Evolutionary conservation across 495 filamentous ascomycete genomes (phyloP).

Genomic region (Cercophora scortea): DNA sequence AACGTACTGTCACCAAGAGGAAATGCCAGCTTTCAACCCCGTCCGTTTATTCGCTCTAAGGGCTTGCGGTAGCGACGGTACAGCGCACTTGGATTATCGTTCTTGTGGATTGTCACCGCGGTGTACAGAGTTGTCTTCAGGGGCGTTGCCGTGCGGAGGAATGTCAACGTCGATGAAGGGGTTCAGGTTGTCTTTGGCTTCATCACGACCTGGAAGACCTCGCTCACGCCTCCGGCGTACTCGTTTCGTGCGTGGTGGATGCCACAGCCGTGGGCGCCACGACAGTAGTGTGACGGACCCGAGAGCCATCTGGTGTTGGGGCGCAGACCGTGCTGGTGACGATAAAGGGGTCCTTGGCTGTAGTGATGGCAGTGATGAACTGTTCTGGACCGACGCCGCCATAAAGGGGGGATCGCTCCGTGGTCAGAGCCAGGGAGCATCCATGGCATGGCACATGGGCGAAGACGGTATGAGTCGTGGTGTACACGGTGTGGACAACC

Average conservation of each 20-base stretch:
- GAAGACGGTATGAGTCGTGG: neutral
- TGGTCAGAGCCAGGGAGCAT: neutral
- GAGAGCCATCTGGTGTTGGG: neutral
- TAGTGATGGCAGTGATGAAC: neutral
- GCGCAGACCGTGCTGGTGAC: neutral
- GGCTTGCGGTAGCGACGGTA: neutral
- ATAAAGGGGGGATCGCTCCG: neutral
- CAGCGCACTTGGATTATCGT: neutral
- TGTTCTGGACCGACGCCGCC: neutral
- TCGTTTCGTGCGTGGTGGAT: neutral
- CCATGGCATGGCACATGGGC: neutral
- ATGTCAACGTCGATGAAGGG: neutral
- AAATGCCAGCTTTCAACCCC: no score
- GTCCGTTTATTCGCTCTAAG: no score
- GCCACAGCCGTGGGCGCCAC: neutral
- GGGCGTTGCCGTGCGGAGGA: neutral
- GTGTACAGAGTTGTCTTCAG: neutral
- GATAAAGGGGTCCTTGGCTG: neutral
- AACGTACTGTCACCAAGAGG: no score
- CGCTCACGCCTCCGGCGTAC: neutral
- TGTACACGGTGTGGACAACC: neutral
- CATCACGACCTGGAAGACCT: neutral
- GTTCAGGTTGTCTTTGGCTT: neutral
- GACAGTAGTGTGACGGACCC: neutral
- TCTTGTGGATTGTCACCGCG: neutral